These are phyloP conservation scores for Wickerhamia fluorescens DNA, from an alignment of 805 yeast species.

Conservation along the genomic window DNA sequence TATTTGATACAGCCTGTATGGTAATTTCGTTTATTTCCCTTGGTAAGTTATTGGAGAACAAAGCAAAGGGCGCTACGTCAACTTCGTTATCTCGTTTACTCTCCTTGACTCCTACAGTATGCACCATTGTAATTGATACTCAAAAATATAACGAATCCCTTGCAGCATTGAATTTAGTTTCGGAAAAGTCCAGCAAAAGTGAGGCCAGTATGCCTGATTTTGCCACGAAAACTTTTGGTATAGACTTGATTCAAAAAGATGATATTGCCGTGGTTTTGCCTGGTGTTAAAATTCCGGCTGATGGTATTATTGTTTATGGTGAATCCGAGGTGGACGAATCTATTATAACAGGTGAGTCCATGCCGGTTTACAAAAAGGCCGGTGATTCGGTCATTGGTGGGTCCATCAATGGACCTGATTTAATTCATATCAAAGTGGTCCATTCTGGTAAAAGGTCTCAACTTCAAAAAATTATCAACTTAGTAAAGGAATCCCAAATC, in stretches of 20 bases:
- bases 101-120: constrained; percentile 71
- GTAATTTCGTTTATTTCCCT: constrained; percentile 73
- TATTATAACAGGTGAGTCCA: constrained; percentile 83
- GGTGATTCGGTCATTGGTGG: constrained; percentile 82
- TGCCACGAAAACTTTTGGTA: constrained; percentile 46
- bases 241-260: constrained; percentile 68
- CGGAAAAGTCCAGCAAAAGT: constrained; percentile 4
- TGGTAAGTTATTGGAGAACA: constrained; percentile 88
- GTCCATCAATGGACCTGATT: constrained; percentile 75
- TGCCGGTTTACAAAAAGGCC: constrained; percentile 55
- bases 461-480: constrained; percentile 74
- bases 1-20: constrained; percentile 87
- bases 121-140: constrained; percentile 51
- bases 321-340: constrained; percentile 84
- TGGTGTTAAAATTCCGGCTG: constrained; percentile 88
- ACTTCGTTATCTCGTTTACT: constrained; percentile 77
- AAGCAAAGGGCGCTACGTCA: constrained; percentile 91
- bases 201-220: constrained; percentile 17
- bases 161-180: constrained; percentile 2
- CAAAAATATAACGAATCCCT: constrained; percentile 15
- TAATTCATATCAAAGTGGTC: constrained; percentile 60
- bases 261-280: constrained; percentile 78
- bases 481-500: constrained; percentile 87
- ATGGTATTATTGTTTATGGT: constrained; percentile 76
- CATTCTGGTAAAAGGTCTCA: constrained; percentile 79